Conservation (phyloP, 2,329 filamentous ascomycete genomes). For the Xylaria hypoxylon region DNA sequence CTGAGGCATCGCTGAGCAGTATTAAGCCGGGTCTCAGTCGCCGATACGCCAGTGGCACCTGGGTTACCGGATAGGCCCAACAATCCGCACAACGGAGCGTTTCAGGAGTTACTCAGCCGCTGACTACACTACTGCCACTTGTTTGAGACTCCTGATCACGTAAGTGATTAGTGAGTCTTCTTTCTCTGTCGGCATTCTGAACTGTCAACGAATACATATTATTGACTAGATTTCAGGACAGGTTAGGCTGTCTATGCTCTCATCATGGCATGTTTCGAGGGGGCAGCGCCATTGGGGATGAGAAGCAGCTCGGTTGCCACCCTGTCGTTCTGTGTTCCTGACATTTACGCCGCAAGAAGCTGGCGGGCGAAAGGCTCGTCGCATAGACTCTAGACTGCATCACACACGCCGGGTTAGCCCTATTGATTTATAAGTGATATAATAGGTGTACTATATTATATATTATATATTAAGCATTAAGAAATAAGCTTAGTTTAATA, state of each 20-base stretch:
- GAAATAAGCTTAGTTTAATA: no score
- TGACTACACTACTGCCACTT: constrained; percentile 7
- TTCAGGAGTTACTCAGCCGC: background rate
- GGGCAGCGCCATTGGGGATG: constrained; percentile 4
- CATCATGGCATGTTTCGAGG: constrained; percentile 5
- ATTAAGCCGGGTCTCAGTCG: constrained; percentile 5
- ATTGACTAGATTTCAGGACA: constrained; percentile 1
- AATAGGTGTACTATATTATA: no score
- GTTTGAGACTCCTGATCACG: constrained; percentile 5
- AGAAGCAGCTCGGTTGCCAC: background rate
- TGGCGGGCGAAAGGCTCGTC: constrained; percentile 6
- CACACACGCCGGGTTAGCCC: constrained; percentile 5
- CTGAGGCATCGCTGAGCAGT: constrained; percentile 5
- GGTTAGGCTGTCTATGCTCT: constrained; percentile 6
- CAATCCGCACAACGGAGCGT: constrained; percentile 8
- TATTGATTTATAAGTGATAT: no score
- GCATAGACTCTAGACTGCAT: constrained; percentile 1
- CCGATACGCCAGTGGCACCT: background rate
- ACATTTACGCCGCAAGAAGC: constrained; percentile 4
- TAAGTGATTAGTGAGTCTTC: background rate
- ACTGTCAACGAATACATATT: constrained; percentile 1
- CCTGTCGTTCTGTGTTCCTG: background rate
- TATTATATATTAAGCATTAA: no score
- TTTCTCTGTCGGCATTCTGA: constrained; percentile 3
- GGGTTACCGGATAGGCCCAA: background rate